Base-by-base conservation (phyloP, 139 green algal genomes). In the Micractinium sp. region DNA sequence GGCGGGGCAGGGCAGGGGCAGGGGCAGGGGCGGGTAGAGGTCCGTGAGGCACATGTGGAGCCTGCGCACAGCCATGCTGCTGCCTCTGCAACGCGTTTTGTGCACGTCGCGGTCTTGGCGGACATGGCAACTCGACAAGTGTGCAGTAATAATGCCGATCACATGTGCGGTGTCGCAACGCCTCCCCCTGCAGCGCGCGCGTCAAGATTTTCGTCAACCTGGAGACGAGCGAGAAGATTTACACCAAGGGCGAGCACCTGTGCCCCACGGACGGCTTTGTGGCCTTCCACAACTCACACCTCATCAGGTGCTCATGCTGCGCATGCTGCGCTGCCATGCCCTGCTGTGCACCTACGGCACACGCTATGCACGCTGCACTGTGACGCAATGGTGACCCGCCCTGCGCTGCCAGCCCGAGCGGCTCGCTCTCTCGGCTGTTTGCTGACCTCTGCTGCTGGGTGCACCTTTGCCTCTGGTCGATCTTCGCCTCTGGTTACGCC, bases 241-340 rank as follows among this genome's bases (percentile, higher is more conserved):
- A 99, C 94, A 94, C 56, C 69, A 97, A 95, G 91, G 82, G 87
- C 90, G 93, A 88, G 82, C 91, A 96, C 63, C 97, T 99, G 95
- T 98, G 95, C 91, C 90, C 93, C 81, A 93, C 90, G 33, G 97
- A 99, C 89, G 97, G 97, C 53, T 99, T 94, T 69, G 98, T 99
- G 22, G 94, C 85, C 90, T 98, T 99, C 89, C 90, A 92, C 61
- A 98, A 99, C 94, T 97, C 93, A 61, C 92, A 98, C 88, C 95
- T 99, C 56, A 90, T 99, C 38, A 85, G 81, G 81, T 86, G 77
- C 31, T 25, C 76, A 35, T 35, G 38, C 23, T 35, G 77, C 38
- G 18, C 22, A 38, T 29, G 19, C 77, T 79, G 73, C 71, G 27
- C 31, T 39, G 71, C 71, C 16, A 19, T 66, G 33, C 15, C 1